Base-by-base conservation (phyloP, 345 rosid genomes). In the Noccaea bulbosa region DNA sequence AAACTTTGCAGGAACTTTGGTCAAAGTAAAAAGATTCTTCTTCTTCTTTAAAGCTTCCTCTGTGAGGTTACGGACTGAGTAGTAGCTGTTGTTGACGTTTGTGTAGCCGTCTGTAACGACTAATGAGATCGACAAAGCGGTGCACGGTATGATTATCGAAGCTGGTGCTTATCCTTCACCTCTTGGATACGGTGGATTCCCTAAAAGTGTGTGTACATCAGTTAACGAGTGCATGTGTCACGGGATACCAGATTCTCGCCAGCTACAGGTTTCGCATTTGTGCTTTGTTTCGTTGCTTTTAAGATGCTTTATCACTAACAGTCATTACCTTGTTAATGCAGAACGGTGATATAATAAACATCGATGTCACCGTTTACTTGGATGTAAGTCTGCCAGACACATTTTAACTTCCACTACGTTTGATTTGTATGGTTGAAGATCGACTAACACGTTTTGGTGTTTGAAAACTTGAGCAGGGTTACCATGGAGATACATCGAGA, bases 151-250 rank as follows among this genome's bases (percentile, higher is more conserved):
- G 98, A 89, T 93, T 15, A 84, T 89, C 39, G 93, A 89, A 65
- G 94, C 97, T 7, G 98, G 92, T 76, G 97, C 97, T 75, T 93
- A 91, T 80, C 98, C 98, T 77, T 91, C 97, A 8, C 98, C 97
- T 77, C 96, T 93, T 78, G 98, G 98, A 46, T 91, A 93, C 65
- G 98, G 97, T 44, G 90, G 94, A 15, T 93, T 93, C 74, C 98
- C 97, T 3, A 93, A 93, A 76, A 91, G 97, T 72, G 96, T 93
- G 0, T 93, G 97, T 60, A 91, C 97, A 32, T 93, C 98, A 4
- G 94, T 93, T 61, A 91, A 93, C 61, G 98, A 93, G 77, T 89
- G 98, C 81, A 84, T 91, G 94, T 93, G 97, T 76, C 98, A 93
- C 8, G 97, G 97, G 40, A 87, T 93, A 82, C 98, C 98, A 15